These are phyloP conservation scores for Pisolithus orientalis DNA, from an alignment of 768 basidiomycete species.

Conservation along the genomic window DNA sequence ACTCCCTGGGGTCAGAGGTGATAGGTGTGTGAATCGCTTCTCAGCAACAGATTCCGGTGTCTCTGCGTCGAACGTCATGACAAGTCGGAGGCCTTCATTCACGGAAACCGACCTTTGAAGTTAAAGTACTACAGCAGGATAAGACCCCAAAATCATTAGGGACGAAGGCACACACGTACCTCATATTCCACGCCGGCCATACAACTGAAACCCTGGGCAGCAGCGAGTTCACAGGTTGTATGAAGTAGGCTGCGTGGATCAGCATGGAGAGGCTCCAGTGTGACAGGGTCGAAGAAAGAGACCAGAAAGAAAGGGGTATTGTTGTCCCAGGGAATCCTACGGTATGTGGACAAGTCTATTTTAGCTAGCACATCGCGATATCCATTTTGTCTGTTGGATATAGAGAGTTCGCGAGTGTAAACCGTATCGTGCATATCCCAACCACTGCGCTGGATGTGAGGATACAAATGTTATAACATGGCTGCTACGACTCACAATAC, in stretches of 20 bases:
- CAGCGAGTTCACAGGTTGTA: slow-evolving; percentile 46
- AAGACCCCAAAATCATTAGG: slow-evolving; percentile 1
- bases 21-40: slow-evolving; percentile 71
- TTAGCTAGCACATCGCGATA: slow-evolving; percentile 83
- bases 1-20: slow-evolving; percentile 92
- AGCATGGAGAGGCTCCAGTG: slow-evolving; percentile 65
- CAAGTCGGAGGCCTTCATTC: neutral
- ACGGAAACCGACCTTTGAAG: slow-evolving; percentile 62
- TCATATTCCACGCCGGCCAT: slow-evolving; percentile 93
- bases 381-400: slow-evolving; percentile 90
- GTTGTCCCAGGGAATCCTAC: slow-evolving; percentile 88
- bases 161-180: slow-evolving; percentile 36
- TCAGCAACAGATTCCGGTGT: slow-evolving; percentile 68
- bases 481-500: slow-evolving; percentile 60
- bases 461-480: neutral
- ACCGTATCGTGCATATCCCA: slow-evolving; percentile 91
- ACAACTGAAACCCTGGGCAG: slow-evolving; percentile 49
- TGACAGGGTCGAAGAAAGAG: slow-evolving; percentile 85
- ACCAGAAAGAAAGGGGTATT: slow-evolving; percentile 91
- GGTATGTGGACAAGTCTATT: slow-evolving; percentile 83
- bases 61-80: slow-evolving; percentile 41
- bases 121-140: slow-evolving; percentile 64
- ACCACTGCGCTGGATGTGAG: slow-evolving; percentile 39
- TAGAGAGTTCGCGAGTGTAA: slow-evolving; percentile 79
- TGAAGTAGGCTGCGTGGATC: slow-evolving; percentile 84